Base-by-base conservation (phyloP, 257 asterid species). In the Fraxinus excelsior region DNA sequence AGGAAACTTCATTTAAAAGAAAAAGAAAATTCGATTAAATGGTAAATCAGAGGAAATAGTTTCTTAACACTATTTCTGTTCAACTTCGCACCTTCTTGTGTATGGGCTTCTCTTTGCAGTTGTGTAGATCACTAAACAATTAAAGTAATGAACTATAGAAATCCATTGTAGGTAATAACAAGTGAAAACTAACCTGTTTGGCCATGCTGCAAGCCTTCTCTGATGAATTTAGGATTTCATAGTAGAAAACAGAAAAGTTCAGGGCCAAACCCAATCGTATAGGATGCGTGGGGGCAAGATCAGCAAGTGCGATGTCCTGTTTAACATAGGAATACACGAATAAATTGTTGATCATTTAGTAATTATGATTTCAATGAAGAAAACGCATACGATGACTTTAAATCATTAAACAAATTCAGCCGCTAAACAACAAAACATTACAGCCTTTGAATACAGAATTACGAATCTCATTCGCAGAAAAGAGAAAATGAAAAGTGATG, bases 171-270 rank as follows among this genome's bases (percentile, higher is more conserved):
- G n/a, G 56, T 37, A 42, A 31, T 5, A 26, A 21, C 32, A 53
- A 56, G 32, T 19, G 53, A 76, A 16, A 76, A 66, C 82, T 23
- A 72, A 90, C 94, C 90, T 90, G 90, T 83, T 86, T 90, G 16
- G 94, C 94, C 91, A 90, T 88, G 82, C 64, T 76, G 81, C 94
- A 90, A 77, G 94, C 94, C 80, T 86, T 88, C 69, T 90, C 92
- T 28, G 94, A 79, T 26, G 90, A 65, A 80, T 86, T 90, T 31
- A 90, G 86, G 79, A 90, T 90, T 78, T 90, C 92, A 62, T 83
- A 90, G 84, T 88, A 90, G 76, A 88, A 90, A 37, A 90, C 90
- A 0, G 94, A 90, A 82, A 84, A 88, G 82, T 88, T 90, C 46
- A 88, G 84, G 4, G 94, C 92, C 80, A 90, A 79, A 12, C 94